Conservation (phyloP, 768 basidiomycete species). For the Tricholoma sp. region DNA sequence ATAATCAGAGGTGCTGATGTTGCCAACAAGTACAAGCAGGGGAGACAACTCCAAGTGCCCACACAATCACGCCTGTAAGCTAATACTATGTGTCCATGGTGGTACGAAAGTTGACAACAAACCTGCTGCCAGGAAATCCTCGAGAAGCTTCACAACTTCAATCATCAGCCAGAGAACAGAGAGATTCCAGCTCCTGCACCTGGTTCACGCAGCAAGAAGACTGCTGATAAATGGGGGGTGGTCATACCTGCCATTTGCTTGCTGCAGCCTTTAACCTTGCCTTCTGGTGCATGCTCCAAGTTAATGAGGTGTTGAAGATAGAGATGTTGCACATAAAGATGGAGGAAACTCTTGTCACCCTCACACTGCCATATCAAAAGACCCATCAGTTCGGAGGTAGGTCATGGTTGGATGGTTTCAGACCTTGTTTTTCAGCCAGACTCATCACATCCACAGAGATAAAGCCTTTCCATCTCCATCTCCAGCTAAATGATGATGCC, state of each 20-base stretch:
- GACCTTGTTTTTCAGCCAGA: neutral
- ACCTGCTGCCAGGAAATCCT: conserved; percentile 18
- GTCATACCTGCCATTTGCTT: conserved; percentile 17
- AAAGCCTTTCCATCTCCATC: conserved; percentile 24
- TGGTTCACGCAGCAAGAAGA: conserved; percentile 3
- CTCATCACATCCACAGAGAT: conserved; percentile 14
- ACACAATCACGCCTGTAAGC: conserved; percentile 17
- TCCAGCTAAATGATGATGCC: conserved; percentile 17
- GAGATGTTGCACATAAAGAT: conserved; percentile 15
- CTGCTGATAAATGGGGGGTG: conserved; percentile 24
- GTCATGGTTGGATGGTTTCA: neutral
- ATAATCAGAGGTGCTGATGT: neutral
- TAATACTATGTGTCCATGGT: neutral
- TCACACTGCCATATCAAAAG: conserved; percentile 24
- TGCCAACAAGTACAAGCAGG: conserved; percentile 21
- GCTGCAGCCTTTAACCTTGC: conserved; percentile 26
- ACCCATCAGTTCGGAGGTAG: conserved; percentile 25
- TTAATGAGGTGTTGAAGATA: conserved; percentile 30
- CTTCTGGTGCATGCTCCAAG: conserved; percentile 25
- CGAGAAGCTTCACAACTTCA: conserved; percentile 19
- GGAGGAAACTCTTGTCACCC: conserved; percentile 6
- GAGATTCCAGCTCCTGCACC: conserved; percentile 12
- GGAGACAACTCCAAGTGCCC: conserved; percentile 21
- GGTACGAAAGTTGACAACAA: no score
- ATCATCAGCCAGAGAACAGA: conserved; percentile 15